phyloP scores from a whole-genome alignment of 805 yeast species.

The Schwanniomyces occidentalis region DNA sequence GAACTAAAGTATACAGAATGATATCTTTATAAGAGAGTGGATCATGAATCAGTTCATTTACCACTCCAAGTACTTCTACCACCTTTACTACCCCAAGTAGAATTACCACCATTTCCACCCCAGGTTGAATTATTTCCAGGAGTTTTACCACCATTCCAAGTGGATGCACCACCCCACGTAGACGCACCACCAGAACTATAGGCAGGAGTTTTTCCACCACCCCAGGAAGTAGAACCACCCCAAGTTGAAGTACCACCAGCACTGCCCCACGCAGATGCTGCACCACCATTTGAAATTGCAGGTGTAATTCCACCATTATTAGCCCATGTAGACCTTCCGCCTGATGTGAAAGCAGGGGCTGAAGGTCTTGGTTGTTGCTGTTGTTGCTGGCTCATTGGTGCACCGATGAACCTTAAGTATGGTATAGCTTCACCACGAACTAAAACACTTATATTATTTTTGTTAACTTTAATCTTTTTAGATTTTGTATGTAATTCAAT shows the following conservation, averaged over 20 bases:
- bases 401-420: slow-evolving; percentile 75
- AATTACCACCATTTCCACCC: slow-evolving; percentile 42
- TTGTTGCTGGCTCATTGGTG: slow-evolving; percentile 17
- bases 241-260: slow-evolving; percentile 18
- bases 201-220: slow-evolving; percentile 33
- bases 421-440: slow-evolving; percentile 72
- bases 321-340: slow-evolving; percentile 57
- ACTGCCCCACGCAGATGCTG: slow-evolving; percentile 21
- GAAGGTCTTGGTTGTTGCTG: slow-evolving; percentile 15
- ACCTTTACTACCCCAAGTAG: slow-evolving; percentile 29
- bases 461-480: slow-evolving; percentile 82
- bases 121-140: slow-evolving; percentile 28
- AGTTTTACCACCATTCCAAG: slow-evolving; percentile 46
- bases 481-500: slow-evolving; percentile 92
- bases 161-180: slow-evolving; percentile 46
- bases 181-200: slow-evolving; percentile 18
- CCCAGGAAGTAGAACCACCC: slow-evolving; percentile 51
- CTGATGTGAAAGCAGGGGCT: slow-evolving; percentile 39
- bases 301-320: slow-evolving; percentile 23
- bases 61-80: slow-evolving; percentile 16
- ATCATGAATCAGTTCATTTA: slow-evolving; percentile 7
- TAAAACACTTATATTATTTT: slow-evolving; percentile 70
- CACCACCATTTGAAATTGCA: slow-evolving; percentile 30
- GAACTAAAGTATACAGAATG: no score
- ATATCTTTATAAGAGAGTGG: slow-evolving; percentile 1